Base-by-base conservation (phyloP, 2,329 filamentous ascomycete species). In the Endoconidiophora polonica region DNA sequence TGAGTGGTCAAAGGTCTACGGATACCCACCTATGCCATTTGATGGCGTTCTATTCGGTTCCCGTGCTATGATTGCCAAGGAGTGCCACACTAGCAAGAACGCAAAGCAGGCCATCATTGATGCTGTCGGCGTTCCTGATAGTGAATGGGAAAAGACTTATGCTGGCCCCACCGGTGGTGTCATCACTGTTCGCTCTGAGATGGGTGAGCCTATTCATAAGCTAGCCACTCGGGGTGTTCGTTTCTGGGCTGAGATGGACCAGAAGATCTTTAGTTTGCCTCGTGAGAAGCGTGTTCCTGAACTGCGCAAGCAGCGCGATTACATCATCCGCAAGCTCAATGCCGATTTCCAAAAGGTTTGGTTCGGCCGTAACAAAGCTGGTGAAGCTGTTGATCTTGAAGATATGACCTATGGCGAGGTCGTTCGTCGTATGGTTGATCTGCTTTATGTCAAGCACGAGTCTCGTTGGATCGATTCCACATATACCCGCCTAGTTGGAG, bases 131-230 rank as follows among this genome's bases (percentile, higher is more conserved):
- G 71, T 94, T 36, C 82, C 83, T 46, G 87, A 95, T 60, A 65
- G 64, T 54, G 74, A 90, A 57, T 95, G 88, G 88, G 87, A 94
- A 67, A 81, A 88, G 68, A 93, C 86, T 4, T 94, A 94, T 71
- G 86, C 90, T 69, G 86, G 85, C 16, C 74, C 87, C 23, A 83
- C 88, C 52, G 91, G 91, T 59, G 91, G 91, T 63, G 79, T 98
- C 55, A 90, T 98, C 59, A 98, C 91, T 24, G 91, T 98, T 45
- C 79, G 87, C 56, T 98, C 91, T 1, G 91, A 98, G 68, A 98
- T 98, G 93, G 93, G 91, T 43, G 91, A 98, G 72, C 93, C 91
- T 4, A 98, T 98, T 55, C 91, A 98, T 72, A 98, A 98, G 71
- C 77, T 98, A 53, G 93, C 91, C 14, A 98, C 91, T 45, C 83